Conservation (phyloP, 371 early-diverging fungal species). For the Circinella umbellata region DNA sequence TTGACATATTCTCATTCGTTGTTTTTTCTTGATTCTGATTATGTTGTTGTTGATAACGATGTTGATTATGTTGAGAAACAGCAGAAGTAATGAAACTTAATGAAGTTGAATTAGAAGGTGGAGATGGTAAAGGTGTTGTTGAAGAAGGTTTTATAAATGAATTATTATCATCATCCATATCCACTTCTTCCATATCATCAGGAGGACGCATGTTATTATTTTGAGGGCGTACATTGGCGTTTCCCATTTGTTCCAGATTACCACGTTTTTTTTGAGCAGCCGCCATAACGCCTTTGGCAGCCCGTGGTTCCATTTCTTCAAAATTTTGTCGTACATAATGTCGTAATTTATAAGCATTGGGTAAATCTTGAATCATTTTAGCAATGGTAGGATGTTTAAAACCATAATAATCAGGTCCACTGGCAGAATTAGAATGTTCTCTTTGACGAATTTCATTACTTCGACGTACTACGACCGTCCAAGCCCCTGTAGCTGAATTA, state of each 20-base stretch:
- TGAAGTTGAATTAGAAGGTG: neutral
- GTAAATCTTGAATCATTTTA: constrained; percentile 88
- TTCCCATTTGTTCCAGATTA: constrained; percentile 48
- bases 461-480: constrained; percentile 84
- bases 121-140: neutral
- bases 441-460: constrained; percentile 78
- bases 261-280: constrained; percentile 52
- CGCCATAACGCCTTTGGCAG: constrained; percentile 53
- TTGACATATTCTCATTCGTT: no score
- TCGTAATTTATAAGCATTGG: constrained; percentile 68
- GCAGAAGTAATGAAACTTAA: neutral
- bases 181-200: neutral
- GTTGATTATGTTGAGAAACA: neutral
- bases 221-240: constrained; percentile 30
- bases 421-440: constrained; percentile 80
- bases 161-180: neutral
- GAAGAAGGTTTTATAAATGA: neutral
- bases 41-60: neutral
- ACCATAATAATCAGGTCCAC: constrained; percentile 92
- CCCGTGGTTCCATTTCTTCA: constrained; percentile 58
- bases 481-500: constrained; percentile 90
- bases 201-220: no score
- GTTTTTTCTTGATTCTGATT: no score
- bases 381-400: constrained; percentile 88
- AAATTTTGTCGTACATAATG: constrained; percentile 75